A percentile compares a stretch with the other conserved stretches of the same genome.
phyloP scores from a whole-genome alignment of 441 rosid genomes.

The Flueggea neowawraea region DNA sequence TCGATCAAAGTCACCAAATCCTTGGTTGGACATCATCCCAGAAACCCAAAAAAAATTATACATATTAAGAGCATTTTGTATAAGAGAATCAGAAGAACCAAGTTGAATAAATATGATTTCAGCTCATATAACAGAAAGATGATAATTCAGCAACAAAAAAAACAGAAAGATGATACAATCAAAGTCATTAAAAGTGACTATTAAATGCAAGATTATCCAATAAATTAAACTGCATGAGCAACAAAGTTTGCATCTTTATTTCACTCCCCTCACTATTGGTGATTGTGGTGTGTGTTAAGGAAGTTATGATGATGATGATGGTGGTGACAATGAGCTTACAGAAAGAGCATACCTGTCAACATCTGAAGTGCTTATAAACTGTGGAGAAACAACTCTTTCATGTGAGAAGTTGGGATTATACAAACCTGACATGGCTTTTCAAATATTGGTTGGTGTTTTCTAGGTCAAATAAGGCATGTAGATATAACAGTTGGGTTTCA shows the following conservation, averaged over 20 bases:
- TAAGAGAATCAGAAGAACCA: slow-evolving; percentile 3
- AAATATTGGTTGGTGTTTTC: too few species aligned
- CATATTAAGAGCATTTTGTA: slow-evolving; percentile 15
- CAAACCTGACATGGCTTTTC: slow-evolving; percentile 79
- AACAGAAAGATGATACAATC: not conserved
- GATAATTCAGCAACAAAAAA: too few species aligned
- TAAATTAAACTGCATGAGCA: slow-evolving; percentile 2
- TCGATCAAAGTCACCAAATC: slow-evolving; percentile 78
- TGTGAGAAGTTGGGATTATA: slow-evolving; percentile 94
- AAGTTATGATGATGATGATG: too few species aligned
- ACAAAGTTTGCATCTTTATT: not conserved
- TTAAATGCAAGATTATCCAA: not conserved
- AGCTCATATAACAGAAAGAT: too few species aligned
- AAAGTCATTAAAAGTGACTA: not conserved
- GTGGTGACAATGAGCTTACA: too few species aligned
- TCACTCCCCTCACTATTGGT: not conserved
- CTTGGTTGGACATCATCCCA: slow-evolving; percentile 88
- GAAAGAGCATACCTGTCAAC: slow-evolving; percentile 58
- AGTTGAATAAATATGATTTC: not conserved
- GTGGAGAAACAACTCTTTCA: slow-evolving; percentile 96
- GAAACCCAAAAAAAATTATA: slow-evolving; percentile 84
- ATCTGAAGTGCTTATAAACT: slow-evolving; percentile 86
- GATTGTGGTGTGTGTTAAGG: not conserved
- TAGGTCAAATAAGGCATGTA: too few species aligned
- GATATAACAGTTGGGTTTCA: too few species aligned